These are phyloP conservation scores for Fusarium pseudoanthophilum DNA, from an alignment of 2,329 filamentous ascomycete species.

Conservation along the genomic window DNA sequence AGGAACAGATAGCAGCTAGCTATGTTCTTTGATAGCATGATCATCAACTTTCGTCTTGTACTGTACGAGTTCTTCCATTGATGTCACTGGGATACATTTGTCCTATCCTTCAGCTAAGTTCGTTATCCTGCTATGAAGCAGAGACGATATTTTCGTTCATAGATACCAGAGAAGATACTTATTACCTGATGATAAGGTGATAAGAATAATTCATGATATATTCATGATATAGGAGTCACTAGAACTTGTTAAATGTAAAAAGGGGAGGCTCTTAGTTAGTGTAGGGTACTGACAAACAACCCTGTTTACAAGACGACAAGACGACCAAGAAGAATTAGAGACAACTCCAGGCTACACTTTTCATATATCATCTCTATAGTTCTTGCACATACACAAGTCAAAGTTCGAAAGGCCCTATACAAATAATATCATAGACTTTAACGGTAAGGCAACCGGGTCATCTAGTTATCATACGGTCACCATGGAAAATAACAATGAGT, in stretches of 20 bases:
- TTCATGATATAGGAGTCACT: neutral
- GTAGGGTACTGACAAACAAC: neutral
- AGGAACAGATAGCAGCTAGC: neutral
- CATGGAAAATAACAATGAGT: neutral
- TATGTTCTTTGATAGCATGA: neutral
- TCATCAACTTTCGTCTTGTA: rapidly evolving
- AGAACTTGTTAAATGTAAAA: rapidly evolving
- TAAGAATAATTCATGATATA: rapidly evolving
- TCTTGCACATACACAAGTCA: neutral
- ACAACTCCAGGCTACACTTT: neutral
- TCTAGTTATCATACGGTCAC: neutral
- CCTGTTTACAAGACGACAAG: neutral
- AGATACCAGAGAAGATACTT: rapidly evolving
- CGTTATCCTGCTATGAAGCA: neutral
- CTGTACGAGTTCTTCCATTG: neutral
- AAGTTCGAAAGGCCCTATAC: no score
- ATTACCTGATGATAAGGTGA: neutral
- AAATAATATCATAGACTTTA: neutral
- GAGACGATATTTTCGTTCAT: neutral
- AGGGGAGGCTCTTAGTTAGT: neutral
- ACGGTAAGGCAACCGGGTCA: neutral
- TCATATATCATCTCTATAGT: neutral
- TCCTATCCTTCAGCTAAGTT: no score
- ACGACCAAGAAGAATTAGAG: neutral
- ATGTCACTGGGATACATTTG: no score